These are phyloP conservation scores for Daldinia caldariorum DNA, from an alignment of 495 filamentous ascomycete genomes.

Conservation along the genomic window DNA sequence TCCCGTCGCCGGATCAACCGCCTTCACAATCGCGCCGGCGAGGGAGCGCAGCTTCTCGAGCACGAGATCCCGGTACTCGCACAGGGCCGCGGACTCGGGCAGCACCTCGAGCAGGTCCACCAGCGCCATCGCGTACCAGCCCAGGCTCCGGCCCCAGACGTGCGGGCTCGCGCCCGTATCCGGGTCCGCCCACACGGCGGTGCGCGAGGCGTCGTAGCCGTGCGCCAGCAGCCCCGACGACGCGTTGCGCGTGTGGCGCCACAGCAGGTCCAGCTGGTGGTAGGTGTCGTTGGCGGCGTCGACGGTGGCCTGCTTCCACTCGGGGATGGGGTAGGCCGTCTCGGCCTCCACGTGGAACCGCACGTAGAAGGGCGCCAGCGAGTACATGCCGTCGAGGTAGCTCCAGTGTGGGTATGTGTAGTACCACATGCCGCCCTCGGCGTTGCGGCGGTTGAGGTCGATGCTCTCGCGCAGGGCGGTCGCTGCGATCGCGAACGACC, in stretches of 20 bases:
- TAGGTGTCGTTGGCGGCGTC: constrained; percentile 54
- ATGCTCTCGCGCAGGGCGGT: constrained; percentile 53
- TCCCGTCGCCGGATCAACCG: constrained; percentile 55
- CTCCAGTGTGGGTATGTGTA: constrained; percentile 58
- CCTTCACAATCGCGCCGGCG: constrained; percentile 43
- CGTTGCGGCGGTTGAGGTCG: constrained; percentile 53
- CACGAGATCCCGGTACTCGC: constrained; percentile 22
- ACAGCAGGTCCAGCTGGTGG: constrained; percentile 62
- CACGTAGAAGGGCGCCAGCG: constrained; percentile 53
- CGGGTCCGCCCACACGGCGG: constrained; percentile 64
- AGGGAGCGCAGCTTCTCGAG: constrained; percentile 45
- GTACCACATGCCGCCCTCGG: constrained; percentile 57
- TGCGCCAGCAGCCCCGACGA: constrained; percentile 61
- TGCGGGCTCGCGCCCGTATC: constrained; percentile 64
- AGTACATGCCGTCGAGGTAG: constrained; percentile 61
- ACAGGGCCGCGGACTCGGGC: constrained; percentile 46
- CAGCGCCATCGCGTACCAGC: constrained; percentile 69
- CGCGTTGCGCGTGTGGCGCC: constrained; percentile 57
- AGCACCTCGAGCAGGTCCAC: constrained; percentile 64
- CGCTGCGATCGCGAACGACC: constrained; percentile 42
- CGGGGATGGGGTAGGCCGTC: background rate
- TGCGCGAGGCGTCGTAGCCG: constrained; percentile 65
- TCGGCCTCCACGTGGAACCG: constrained; percentile 17
- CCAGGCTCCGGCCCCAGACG: constrained; percentile 68
- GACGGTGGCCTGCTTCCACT: constrained; percentile 11